Percentiles rank a stretch among this genome's conserved stretches.
Evolutionary conservation across 441 rosid genomes (phyloP).

Genomic region (Isatis lusitanica): DNA sequence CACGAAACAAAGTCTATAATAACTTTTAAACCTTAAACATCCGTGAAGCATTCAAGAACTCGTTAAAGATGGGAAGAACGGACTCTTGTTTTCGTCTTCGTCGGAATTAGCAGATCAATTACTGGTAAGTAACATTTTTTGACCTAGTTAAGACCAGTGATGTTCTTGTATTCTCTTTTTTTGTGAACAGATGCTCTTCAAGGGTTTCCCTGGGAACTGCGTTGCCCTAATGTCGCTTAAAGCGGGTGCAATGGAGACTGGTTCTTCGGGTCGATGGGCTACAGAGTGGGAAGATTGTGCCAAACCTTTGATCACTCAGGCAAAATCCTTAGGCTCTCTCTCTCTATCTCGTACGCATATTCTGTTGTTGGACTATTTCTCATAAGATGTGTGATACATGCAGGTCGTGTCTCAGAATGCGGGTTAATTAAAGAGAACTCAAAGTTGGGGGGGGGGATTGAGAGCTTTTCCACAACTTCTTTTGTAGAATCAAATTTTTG

Average conservation of each 20-base stretch:
- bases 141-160: background rate
- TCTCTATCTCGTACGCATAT: background rate
- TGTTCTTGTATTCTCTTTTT: constrained; percentile 15
- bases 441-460: background rate
- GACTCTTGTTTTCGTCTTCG: constrained; percentile 91
- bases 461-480: constrained; percentile 7
- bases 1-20: background rate
- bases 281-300: constrained; percentile 95
- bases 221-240: constrained; percentile 58
- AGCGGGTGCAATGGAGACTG: constrained; percentile 64
- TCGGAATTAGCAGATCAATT: constrained; percentile 90
- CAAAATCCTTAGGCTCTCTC: constrained; percentile 30
- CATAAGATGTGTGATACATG: constrained; percentile 16
- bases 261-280: constrained; percentile 80
- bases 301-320: constrained; percentile 73
- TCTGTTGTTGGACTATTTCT: constrained; percentile 7
- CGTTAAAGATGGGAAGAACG: constrained; percentile 75
- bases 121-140: constrained; percentile 49
- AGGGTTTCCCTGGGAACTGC: constrained; percentile 79
- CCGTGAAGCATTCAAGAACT: constrained; percentile 80
- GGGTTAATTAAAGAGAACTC: constrained; percentile 1
- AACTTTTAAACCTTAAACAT: background rate
- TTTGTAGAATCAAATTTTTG: constrained; percentile 23
- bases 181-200: constrained; percentile 65
- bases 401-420: constrained; percentile 32